Conservation (phyloP, 306 rosid species). For the Trifolium pratense region DNA sequence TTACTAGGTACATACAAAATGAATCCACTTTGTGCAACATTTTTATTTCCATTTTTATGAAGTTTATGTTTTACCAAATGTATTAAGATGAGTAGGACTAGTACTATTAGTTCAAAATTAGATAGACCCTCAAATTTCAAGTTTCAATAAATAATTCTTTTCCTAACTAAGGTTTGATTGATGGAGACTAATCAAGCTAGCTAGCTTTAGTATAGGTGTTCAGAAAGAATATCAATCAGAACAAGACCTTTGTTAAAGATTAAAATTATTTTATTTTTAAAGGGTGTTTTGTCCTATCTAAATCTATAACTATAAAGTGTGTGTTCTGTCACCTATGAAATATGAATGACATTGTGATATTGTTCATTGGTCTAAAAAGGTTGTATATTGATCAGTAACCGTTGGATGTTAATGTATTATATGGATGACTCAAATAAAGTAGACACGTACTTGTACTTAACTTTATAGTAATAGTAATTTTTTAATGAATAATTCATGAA, state of each 20-base stretch:
- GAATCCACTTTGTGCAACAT: conserved; percentile 43
- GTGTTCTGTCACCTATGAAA: conserved; percentile 24
- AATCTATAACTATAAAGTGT: background rate
- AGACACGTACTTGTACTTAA: no score
- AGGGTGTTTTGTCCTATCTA: conserved; percentile 12
- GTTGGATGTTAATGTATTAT: conserved; percentile 28
- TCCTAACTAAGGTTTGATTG: conserved; percentile 41
- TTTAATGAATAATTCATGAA: no score
- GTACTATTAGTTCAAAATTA: background rate
- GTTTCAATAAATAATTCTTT: conserved; percentile 29
- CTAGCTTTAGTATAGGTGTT: conserved; percentile 15
- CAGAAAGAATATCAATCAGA: conserved; percentile 35
- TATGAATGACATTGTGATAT: background rate
- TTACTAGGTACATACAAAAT: conserved; percentile 7
- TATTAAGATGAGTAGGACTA: background rate
- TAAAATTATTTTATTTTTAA: background rate
- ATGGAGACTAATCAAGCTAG: conserved; percentile 47
- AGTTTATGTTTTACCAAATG: conserved; percentile 34
- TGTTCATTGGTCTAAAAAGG: conserved; percentile 37
- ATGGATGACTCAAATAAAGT: background rate
- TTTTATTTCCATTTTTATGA: conserved; percentile 37
- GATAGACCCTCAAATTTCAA: conserved; percentile 16
- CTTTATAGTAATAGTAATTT: no score
- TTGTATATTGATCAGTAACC: background rate
- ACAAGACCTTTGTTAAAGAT: conserved; percentile 19